A percentile compares a stretch with the other conserved stretches of the same genome.
These are phyloP conservation scores for Boechera stricta DNA, from an alignment of 345 rosid genomes.

Conservation along the genomic window DNA sequence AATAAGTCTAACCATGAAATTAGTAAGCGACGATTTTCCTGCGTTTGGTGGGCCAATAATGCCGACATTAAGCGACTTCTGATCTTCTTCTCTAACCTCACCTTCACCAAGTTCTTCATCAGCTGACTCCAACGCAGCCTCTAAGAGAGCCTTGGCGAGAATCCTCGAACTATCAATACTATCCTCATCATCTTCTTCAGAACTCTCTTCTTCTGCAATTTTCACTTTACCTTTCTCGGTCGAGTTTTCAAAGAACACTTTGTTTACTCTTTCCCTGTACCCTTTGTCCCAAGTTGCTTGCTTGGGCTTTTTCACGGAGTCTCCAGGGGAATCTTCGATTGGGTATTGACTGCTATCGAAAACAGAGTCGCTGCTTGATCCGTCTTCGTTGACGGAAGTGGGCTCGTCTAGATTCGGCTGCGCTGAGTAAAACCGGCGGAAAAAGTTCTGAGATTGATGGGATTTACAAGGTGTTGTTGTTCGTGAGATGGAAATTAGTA, in stretches of 20 bases:
- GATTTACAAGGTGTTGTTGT: conserved; percentile 30
- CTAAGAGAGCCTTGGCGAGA: conserved; percentile 75
- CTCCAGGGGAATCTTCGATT: conserved; percentile 2
- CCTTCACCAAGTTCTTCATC: conserved; percentile 67
- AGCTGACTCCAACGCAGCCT: conserved; percentile 69
- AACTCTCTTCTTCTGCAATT: conserved; percentile 42
- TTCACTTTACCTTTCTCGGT: conserved; percentile 45
- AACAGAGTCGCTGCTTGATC: conserved; percentile 53
- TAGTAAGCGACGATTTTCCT: conserved; percentile 87
- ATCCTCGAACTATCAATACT: conserved; percentile 55
- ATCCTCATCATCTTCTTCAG: conserved; percentile 58
- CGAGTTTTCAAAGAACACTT: conserved; percentile 55
- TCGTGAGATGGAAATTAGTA: conserved; percentile 32
- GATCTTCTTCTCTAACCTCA: conserved; percentile 84
- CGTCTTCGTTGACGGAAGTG: conserved; percentile 41
- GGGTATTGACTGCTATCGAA: conserved; percentile 68
- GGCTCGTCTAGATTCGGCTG: conserved; percentile 55
- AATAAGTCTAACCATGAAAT: conserved; percentile 63
- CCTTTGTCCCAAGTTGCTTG: conserved; percentile 70
- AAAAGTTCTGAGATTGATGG: conserved; percentile 29
- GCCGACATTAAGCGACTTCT: conserved; percentile 89
- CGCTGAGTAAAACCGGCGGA: conserved; percentile 63
- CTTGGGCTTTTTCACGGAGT: conserved; percentile 34
- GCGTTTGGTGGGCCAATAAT: conserved; percentile 97
- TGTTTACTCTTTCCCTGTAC: conserved; percentile 66